Evolutionary conservation across 1,139 yeast species (phyloP).

Genomic region (Candida albicans): DNA sequence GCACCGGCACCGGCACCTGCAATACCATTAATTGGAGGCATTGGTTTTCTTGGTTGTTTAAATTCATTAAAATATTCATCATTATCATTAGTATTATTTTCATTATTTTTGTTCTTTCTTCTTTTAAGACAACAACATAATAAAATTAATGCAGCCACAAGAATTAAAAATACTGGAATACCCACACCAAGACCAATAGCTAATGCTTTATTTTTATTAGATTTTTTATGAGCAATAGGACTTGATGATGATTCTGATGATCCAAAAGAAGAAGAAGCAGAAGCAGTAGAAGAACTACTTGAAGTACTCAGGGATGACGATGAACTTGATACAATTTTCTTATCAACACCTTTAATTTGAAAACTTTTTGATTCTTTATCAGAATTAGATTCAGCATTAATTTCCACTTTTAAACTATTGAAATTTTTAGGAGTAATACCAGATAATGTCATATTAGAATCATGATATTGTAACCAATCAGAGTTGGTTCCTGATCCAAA

Average conservation of each 20-base stretch:
- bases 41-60: constrained; percentile 3
- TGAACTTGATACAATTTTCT: constrained; percentile 20
- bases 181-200: constrained; percentile 92
- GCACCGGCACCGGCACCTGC: constrained; percentile 14
- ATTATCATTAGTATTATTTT: constrained; percentile 22
- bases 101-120: constrained; percentile 35
- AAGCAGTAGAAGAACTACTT: constrained; percentile 24
- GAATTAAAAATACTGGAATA: constrained; percentile 58
- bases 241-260: constrained; percentile 23
- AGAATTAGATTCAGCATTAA: constrained; percentile 49
- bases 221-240: constrained; percentile 8
- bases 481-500: constrained; percentile 29
- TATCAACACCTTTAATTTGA: constrained; percentile 54
- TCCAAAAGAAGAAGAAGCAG: constrained; percentile 28
- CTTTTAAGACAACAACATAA: constrained; percentile 60
- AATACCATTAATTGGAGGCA: constrained; percentile 27
- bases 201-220: constrained; percentile 37
- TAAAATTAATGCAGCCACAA: constrained; percentile 50
- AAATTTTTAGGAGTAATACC: constrained; percentile 71
- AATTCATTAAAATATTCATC: constrained; percentile 5
- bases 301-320: constrained; percentile 23
- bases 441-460: constrained; percentile 59
- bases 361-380: constrained; percentile 46
- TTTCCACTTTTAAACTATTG: constrained; percentile 44
- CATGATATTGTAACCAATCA: constrained; percentile 66